Conservation (phyloP, 2,329 filamentous ascomycete species). For the Colletotrichum eremochloae region DNA sequence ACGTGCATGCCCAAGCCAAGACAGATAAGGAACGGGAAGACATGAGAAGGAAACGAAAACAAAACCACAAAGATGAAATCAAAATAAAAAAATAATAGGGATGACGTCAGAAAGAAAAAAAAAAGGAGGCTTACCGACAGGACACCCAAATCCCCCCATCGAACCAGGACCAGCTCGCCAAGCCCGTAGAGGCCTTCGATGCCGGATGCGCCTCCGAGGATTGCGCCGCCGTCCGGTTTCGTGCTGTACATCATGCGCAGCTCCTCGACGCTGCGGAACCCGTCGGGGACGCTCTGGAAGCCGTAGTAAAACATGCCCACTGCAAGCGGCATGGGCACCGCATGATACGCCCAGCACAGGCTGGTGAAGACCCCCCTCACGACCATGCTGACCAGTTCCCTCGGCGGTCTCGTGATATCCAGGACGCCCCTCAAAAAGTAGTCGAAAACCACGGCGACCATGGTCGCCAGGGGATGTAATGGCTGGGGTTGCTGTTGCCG, state of each 20-base stretch:
- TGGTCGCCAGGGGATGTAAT: constrained; percentile 27
- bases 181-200: constrained; percentile 37
- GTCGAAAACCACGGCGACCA: constrained; percentile 36
- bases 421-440: constrained; percentile 33
- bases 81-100: background rate
- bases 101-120: constrained; percentile 18
- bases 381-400: constrained; percentile 29
- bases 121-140: constrained; percentile 31
- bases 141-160: constrained; percentile 38
- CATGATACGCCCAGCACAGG: constrained; percentile 35
- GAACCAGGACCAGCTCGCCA: constrained; percentile 35
- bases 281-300: constrained; percentile 37
- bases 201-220: constrained; percentile 14
- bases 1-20: constrained; percentile 8
- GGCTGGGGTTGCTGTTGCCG: constrained; percentile 22
- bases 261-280: constrained; percentile 29
- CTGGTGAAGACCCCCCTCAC: constrained; percentile 34
- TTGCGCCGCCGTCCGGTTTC: constrained; percentile 6
- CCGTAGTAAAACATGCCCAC: constrained; percentile 37
- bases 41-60: background rate
- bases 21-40: background rate
- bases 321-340: constrained; percentile 34
- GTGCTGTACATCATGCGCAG: constrained; percentile 21
- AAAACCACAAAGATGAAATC: background rate
- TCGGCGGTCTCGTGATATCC: constrained; percentile 35